Evolutionary conservation across 2,329 filamentous ascomycete species (phyloP).

Genomic region (Bipolaris oryzae): DNA sequence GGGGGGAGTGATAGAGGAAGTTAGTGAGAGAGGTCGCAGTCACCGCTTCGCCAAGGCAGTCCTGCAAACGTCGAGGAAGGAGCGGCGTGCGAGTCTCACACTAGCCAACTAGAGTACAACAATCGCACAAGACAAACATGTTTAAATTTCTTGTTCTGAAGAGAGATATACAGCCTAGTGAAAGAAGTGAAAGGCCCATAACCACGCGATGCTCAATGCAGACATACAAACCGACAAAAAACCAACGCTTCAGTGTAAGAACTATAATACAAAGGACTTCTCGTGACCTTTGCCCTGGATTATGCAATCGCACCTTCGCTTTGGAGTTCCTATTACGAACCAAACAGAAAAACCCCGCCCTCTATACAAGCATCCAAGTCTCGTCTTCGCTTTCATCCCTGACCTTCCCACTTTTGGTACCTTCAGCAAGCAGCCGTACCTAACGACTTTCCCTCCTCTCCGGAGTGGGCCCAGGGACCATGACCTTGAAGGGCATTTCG

Average conservation of each 20-base stretch:
- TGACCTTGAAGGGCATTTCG: conserved; percentile 40
- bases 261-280: conserved; percentile 10
- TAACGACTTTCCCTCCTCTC: conserved; percentile 38
- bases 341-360: background rate
- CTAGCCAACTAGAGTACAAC: background rate
- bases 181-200: background rate
- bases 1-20: background rate
- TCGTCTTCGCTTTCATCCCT: conserved; percentile 7
- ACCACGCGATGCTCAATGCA: background rate
- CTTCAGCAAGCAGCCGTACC: conserved; percentile 18
- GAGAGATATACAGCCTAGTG: background rate
- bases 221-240: background rate
- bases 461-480: conserved; percentile 37
- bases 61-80: background rate
- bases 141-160: background rate
- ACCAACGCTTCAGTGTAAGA: background rate
- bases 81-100: background rate
- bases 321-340: background rate
- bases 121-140: background rate
- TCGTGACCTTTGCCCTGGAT: background rate
- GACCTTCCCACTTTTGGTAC: background rate
- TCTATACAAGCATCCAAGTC: conserved; percentile 7
- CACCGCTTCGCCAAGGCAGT: conserved; percentile 12
- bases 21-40: conserved; percentile 10
- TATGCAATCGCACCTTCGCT: background rate